These are phyloP conservation scores for Adansonia digitata DNA, from an alignment of 345 rosid species.

Conservation along the genomic window DNA sequence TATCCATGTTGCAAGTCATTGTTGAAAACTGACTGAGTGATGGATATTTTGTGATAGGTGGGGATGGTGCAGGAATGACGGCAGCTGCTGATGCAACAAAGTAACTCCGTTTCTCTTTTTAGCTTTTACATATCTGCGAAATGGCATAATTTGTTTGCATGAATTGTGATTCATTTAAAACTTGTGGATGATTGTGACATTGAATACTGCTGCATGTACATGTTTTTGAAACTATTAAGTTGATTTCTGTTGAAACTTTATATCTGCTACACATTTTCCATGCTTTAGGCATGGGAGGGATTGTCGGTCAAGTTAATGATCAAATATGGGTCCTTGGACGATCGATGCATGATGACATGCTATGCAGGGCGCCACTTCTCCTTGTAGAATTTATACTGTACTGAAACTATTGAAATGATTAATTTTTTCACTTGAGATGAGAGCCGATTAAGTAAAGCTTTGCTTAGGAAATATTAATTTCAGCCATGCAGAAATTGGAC, in stretches of 20 bases:
- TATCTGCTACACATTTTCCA: neutral
- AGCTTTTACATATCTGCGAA: neutral
- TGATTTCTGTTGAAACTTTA: neutral
- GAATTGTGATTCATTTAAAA: neutral
- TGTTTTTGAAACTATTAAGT: neutral
- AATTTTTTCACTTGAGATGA: neutral
- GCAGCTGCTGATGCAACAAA: conserved; percentile 8
- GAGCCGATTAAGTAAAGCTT: neutral
- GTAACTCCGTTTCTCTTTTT: neutral
- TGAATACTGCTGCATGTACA: neutral
- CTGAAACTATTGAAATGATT: neutral
- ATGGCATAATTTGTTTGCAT: neutral
- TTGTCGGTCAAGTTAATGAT: neutral
- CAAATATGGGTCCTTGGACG: neutral
- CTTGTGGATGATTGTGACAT: neutral
- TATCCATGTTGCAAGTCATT: neutral
- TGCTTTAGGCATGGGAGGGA: neutral
- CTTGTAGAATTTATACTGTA: neutral
- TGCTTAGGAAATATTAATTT: neutral
- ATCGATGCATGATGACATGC: neutral
- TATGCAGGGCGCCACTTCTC: neutral
- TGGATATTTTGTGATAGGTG: conserved; percentile 7
- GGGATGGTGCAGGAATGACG: neutral
- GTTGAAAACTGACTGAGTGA: neutral
- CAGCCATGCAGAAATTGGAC: neutral